Percentiles rank a stretch among this genome's conserved stretches.
Conservation (phyloP, 2,329 filamentous ascomycete species). For the Exophiala sp. region DNA sequence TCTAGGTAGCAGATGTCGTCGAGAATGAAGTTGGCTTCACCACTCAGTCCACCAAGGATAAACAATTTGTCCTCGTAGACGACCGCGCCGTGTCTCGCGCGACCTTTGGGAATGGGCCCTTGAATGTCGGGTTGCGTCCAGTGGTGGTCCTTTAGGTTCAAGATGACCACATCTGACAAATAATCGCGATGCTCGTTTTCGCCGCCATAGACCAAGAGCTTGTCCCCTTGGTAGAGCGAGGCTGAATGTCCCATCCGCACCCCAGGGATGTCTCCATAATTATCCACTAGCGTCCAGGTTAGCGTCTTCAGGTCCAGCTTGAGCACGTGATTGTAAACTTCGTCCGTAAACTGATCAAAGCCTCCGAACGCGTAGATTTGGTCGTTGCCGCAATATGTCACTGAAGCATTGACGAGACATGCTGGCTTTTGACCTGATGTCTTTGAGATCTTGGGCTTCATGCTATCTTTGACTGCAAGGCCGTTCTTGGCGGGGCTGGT, state of each 20-base stretch:
- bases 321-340: slow-evolving; percentile 97
- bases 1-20: slow-evolving; percentile 97
- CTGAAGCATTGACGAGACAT: slow-evolving; percentile 93
- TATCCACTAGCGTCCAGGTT: slow-evolving; percentile 94
- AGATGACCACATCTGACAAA: slow-evolving; percentile 90
- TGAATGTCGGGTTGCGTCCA: slow-evolving; percentile 90
- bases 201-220: slow-evolving; percentile 93
- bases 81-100: slow-evolving; percentile 87
- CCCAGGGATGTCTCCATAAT: slow-evolving; percentile 56
- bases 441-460: slow-evolving; percentile 66
- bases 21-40: slow-evolving; percentile 82
- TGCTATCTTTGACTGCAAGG: slow-evolving; percentile 56
- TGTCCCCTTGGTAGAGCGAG: slow-evolving; percentile 86
- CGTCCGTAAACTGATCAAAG: slow-evolving; percentile 97
- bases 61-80: slow-evolving; percentile 96
- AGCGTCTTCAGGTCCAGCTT: slow-evolving; percentile 78
- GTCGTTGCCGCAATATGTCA: slow-evolving; percentile 97
- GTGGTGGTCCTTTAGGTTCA: slow-evolving; percentile 87
- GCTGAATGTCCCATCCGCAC: slow-evolving; percentile 72
- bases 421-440: slow-evolving; percentile 77
- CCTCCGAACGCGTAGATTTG: slow-evolving; percentile 97
- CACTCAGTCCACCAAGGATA: slow-evolving; percentile 90
- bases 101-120: slow-evolving; percentile 78
- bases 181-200: slow-evolving; percentile 97
- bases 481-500: slow-evolving; percentile 68